These are phyloP conservation scores for Vitis labrusca DNA, from an alignment of 164 flowering plant species.

Conservation along the genomic window DNA sequence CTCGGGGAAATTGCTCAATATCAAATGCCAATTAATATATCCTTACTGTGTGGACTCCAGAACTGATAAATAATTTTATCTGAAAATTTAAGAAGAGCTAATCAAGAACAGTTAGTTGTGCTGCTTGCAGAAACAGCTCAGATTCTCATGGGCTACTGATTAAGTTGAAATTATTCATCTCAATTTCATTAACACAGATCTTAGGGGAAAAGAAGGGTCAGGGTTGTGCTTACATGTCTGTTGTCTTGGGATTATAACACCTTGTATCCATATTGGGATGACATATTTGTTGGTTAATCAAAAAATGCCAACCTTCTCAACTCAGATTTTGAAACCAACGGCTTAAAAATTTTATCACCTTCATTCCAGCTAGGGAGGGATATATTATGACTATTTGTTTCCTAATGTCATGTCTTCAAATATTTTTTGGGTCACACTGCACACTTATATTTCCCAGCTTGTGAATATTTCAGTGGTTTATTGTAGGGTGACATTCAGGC, in stretches of 20 bases:
- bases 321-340: not conserved
- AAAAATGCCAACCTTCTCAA: not conserved
- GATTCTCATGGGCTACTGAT: not conserved
- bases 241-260: not conserved
- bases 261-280: not conserved
- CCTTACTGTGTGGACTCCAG: not conserved
- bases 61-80: not conserved
- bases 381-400: not conserved
- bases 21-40: not conserved
- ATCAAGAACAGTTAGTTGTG: not conserved
- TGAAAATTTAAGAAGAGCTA: not conserved
- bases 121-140: not conserved
- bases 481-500: constrained; percentile 81
- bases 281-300: too few relatives aligned
- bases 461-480: not conserved
- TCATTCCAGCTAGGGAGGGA: not conserved
- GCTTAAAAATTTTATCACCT: not conserved
- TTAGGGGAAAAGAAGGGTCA: not conserved
- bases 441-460: not conserved
- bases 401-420: not conserved
- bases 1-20: not conserved
- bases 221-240: not conserved
- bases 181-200: not conserved
- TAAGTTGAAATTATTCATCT: not conserved
- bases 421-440: not conserved